phyloP scores from a whole-genome alignment of 1,284 basidiomycete genomes.

The Puccinia hordei region DNA sequence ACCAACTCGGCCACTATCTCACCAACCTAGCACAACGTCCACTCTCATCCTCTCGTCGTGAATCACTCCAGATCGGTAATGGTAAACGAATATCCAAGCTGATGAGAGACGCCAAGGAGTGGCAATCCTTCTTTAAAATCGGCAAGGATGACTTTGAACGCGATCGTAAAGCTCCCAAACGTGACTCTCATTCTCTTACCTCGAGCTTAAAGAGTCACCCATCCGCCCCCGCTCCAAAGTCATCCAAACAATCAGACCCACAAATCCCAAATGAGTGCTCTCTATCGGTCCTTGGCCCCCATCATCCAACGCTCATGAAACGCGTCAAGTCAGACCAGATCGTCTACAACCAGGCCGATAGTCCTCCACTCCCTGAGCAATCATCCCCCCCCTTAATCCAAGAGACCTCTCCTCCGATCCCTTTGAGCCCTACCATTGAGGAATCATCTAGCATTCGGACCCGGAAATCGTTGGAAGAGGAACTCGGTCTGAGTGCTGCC shows the following conservation, averaged over 20 bases:
- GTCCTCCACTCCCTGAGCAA: background rate
- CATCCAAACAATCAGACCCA: background rate
- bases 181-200: slow-evolving; percentile 5
- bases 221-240: background rate
- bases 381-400: background rate
- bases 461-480: background rate
- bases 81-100: background rate
- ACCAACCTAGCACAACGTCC: slow-evolving; percentile 19
- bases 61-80: background rate
- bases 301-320: slow-evolving; percentile 10
- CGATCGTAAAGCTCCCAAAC: slow-evolving; percentile 8
- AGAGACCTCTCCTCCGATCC: background rate
- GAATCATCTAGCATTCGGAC: background rate
- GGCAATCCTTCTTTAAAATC: slow-evolving; percentile 35
- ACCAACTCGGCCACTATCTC: slow-evolving; percentile 29
- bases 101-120: slow-evolving; percentile 38
- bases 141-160: slow-evolving; percentile 46
- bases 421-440: background rate
- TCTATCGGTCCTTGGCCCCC: background rate
- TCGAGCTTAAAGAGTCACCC: slow-evolving; percentile 2
- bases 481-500: slow-evolving; percentile 2
- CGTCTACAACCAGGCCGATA: background rate
- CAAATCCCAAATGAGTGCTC: too few relatives aligned
- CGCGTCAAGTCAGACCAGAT: slow-evolving; percentile 38
- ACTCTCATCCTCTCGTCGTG: background rate